Base-by-base conservation (phyloP, 495 filamentous ascomycete species). In the Schizothecium vesticola region DNA sequence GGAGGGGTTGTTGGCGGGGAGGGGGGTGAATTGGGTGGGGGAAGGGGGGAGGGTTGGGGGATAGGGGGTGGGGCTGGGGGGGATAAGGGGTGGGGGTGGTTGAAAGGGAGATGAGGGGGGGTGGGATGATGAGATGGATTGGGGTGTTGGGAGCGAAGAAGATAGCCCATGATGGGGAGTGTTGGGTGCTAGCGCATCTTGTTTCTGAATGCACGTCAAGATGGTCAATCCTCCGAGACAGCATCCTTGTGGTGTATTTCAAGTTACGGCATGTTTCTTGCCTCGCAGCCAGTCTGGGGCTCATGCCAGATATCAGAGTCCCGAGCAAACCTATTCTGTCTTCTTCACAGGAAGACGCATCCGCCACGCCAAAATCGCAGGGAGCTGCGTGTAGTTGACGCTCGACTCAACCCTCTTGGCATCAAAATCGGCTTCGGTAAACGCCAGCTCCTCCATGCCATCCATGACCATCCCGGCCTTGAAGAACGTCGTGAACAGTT, bases 401-500 rank as follows among this genome's bases (percentile, higher is more conserved):
- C 29, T 73, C 5, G 75, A 71, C 43, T 78, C 71, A 8, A 76
- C 36, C 57, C 73, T 73, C 12, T 69, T 63, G 19, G 69, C 59
- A 13, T 56, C 59, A 2, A 11, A 23, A 56, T 77, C 72, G 13
- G 70, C 75, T 10, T 71, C 65, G 9, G 72, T 69, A 59, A 82
- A 81, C 0, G 76, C 76, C 16, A 79, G 76, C 70, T 82, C 80
- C 56, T 82, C 80, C 61, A 82, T 68, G 10, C 73, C 79, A 61
- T 82, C 80, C 75, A 82, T 71, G 61, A 78, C 77, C 22, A 82
- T 65, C 1, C 75, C 76, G 16, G 59, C 65, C 31, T 64, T 67
- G 75, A 82, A 81, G 63, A 82, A 82, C 24, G 65, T 66, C n/a
- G 62, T 64, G 16, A 82, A 73, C 5, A 82, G 72, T 56, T 82